Percentiles rank a stretch among this genome's conserved stretches.
phyloP scores from a whole-genome alignment of 768 basidiomycete species.

The Postia placenta region DNA sequence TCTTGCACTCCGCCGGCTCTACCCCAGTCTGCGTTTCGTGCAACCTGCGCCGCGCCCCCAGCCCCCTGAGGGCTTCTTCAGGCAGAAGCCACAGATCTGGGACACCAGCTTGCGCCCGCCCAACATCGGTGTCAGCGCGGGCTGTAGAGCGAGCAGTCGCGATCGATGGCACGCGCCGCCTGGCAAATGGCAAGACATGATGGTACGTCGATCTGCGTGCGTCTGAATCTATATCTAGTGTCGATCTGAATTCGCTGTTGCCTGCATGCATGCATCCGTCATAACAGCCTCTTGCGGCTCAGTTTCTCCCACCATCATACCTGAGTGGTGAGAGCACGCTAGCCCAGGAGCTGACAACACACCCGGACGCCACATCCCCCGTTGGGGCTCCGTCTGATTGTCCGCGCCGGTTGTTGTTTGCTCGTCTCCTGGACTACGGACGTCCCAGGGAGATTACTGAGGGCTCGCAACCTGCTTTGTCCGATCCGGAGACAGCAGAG shows the following conservation, averaged over 20 bases:
- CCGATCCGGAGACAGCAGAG: background rate
- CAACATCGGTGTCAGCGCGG: background rate
- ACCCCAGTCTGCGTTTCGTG: slow-evolving; percentile 9
- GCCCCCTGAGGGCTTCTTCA: background rate
- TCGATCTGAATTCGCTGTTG: background rate
- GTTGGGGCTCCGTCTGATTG: background rate
- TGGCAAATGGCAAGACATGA: background rate
- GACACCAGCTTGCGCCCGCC: slow-evolving; percentile 6
- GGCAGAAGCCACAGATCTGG: slow-evolving; percentile 13
- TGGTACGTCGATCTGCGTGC: background rate
- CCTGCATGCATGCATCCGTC: background rate
- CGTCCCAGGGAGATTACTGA: background rate
- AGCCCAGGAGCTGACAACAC: no score
- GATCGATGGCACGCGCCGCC: background rate
- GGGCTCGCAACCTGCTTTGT: background rate
- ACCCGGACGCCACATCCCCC: background rate
- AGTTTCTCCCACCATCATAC: background rate
- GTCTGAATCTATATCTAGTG: background rate
- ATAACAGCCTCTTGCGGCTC: background rate
- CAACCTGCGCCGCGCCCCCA: background rate
- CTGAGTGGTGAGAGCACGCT: background rate
- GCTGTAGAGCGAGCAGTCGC: background rate
- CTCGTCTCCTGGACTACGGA: no score
- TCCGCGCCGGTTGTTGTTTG: background rate
- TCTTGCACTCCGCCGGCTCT: slow-evolving; percentile 12